phyloP scores from a whole-genome alignment of 306 rosid genomes.

The Alnus glutinosa region DNA sequence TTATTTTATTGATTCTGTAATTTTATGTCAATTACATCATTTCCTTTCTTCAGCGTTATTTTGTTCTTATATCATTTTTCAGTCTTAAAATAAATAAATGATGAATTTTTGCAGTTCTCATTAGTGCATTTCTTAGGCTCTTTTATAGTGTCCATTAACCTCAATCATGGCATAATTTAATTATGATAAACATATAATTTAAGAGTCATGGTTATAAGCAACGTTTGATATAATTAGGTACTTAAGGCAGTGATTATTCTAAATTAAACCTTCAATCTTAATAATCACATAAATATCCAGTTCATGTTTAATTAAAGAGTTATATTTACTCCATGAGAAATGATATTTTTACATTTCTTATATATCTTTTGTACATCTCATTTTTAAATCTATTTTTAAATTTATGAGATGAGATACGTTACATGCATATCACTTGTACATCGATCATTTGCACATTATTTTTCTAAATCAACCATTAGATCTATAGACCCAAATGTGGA shows the following conservation, averaged over 20 bases:
- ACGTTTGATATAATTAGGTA: not conserved
- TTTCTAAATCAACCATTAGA: too few relatives aligned
- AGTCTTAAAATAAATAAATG: conserved; percentile 6
- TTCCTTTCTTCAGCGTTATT: not conserved
- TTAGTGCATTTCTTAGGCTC: not conserved
- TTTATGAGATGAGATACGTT: too few relatives aligned
- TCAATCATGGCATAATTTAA: not conserved
- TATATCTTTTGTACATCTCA: too few relatives aligned
- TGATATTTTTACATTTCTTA: too few relatives aligned
- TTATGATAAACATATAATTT: not conserved
- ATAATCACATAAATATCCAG: not conserved
- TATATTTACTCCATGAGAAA: not conserved
- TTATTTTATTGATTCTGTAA: not conserved
- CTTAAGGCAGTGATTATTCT: not conserved
- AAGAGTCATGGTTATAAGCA: not conserved
- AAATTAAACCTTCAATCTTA: not conserved
- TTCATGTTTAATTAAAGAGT: not conserved
- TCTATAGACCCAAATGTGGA: too few relatives aligned
- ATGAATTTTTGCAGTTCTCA: conserved; percentile 7
- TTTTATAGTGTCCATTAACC: not conserved
- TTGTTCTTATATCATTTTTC: too few relatives aligned
- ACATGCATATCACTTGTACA: too few relatives aligned
- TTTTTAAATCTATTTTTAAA: too few relatives aligned
- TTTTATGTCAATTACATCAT: not conserved
- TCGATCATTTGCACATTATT: too few relatives aligned